Percentiles rank a stretch among this genome's conserved stretches.
Evolutionary conservation across 106 monocot genomes (phyloP).

Genomic region (Gastrodia elata): DNA sequence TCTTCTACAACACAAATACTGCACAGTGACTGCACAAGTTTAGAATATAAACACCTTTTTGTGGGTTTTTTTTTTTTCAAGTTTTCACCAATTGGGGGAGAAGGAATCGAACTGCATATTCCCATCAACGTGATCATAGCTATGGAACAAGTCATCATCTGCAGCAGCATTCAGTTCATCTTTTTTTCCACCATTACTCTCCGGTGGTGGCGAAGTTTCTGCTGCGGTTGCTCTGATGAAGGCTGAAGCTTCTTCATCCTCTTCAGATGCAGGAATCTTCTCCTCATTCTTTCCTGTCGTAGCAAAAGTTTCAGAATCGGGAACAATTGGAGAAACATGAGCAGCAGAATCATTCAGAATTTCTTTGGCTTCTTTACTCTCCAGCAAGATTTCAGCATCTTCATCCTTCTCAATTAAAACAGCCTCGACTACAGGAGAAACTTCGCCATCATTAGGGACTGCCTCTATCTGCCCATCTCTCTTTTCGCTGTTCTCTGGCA

Average conservation of each 20-base stretch:
- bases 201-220: background rate
- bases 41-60: background rate
- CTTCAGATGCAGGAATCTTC: background rate
- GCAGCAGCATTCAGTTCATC: background rate
- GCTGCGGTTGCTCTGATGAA: background rate
- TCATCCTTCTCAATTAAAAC: background rate
- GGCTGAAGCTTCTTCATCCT: background rate
- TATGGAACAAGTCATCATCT: background rate
- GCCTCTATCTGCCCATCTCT: background rate
- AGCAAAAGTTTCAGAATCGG: background rate
- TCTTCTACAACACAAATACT: background rate
- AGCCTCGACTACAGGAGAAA: background rate
- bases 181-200: background rate
- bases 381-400: too few relatives aligned
- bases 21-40: background rate
- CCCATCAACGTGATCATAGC: background rate
- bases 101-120: background rate
- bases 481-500: background rate
- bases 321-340: background rate
- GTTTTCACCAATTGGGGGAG: background rate
- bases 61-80: too few relatives aligned
- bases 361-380: background rate
- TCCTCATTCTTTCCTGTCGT: background rate
- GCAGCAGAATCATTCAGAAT: background rate
- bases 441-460: background rate